Evolutionary conservation across 2,329 filamentous ascomycete species (phyloP), one percentile per base, ranked within the genome.

Genomic region (Fusarium irregulare): DNA sequence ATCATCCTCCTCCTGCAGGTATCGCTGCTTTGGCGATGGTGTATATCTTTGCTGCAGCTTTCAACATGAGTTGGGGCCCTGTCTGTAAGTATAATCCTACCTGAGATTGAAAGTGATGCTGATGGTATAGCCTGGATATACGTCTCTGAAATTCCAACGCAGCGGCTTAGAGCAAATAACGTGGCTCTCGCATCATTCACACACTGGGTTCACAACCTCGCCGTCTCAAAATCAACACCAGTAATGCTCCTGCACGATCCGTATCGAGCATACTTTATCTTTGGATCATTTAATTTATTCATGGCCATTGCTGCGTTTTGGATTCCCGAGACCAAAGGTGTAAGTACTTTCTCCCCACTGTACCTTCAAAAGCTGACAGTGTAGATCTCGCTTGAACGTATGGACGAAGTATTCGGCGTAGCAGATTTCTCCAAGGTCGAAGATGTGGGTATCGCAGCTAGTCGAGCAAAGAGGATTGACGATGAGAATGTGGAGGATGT

Each of bases 141-240:
- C 71, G 84, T 89, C 12, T 86, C 85, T 2, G 89, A 91, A 75
- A 91, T 91, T 58, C 87, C 88, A 1, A 86, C 86, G 1, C 86
- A 86, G 7, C 81, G 88, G 16, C 81, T 91, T 4, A 79, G 89
- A 41, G 85, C 84, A 12, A 80, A 88, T 60, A 90, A 89, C 64
- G 88, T 91, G 13, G 83, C 87, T 2, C 82, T 90, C 46, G 88
- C 87, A 0, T 88, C 88, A 0, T 86, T 88, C 3, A 89, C 86
- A 2, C 87, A 90, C 72, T 89, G 88, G 87, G 75, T 91, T 2
- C 90, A 90, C 76, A 90, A 91, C 71, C 85, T 91, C 41, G 87
- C 89, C 4, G 87, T 91, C 20, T 87, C 88, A 8, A 80, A 87
- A 25, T 86, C 87, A 23, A 87, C 87, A 1, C 88, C 87, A 0